Evolutionary conservation across 1,284 basidiomycete genomes (phyloP), one percentile per base, ranked within the genome.

Genomic region (Peniophora sp.): DNA sequence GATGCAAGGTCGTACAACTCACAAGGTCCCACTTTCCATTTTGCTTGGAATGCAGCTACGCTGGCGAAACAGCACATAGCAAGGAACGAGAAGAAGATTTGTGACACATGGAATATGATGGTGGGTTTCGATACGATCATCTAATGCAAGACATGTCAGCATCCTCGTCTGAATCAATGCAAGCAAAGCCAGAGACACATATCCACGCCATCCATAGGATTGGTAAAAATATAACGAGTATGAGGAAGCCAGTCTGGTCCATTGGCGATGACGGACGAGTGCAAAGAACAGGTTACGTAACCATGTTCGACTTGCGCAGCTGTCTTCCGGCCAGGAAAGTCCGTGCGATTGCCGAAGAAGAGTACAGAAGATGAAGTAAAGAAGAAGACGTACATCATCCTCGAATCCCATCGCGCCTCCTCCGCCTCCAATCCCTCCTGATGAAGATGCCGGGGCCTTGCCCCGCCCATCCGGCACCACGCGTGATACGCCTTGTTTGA

Each of bases 11-110:
- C 20, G 47, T 24, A 48, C 51, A 41, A 81, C 90, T 61, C 61
- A 93, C 92, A 93, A 50, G 90, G 89, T 2, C 88, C 87, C 39
- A 94, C 77, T 17, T 71, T 59, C 80, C 81, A 92, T 59, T 87
- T 85, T 3, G 85, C 83, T 59, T 96, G 92, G 65, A 95, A 96
- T 19, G 75, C 73, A 0, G 92, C 92, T 2, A 92, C 86, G 56
- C 85, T 85, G 3, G 85, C 92, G 61, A 90, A 92, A 62, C 89
- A 92, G 50, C 84, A 87, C 80, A 94, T 86, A 10, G 89, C 82
- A 45, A 95, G 75, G 63, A 95, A 94, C 63, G 87, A 85, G 79
- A 94, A 91, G 73, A 95, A 92, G 50, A 81, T 75, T 72, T 93
- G 84, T 1, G 76, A 80, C 20, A 76, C 65, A 64, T 87, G 79